Evolutionary conservation across 148 eudicot species (phyloP).

Genomic region (Rheum nobile): DNA sequence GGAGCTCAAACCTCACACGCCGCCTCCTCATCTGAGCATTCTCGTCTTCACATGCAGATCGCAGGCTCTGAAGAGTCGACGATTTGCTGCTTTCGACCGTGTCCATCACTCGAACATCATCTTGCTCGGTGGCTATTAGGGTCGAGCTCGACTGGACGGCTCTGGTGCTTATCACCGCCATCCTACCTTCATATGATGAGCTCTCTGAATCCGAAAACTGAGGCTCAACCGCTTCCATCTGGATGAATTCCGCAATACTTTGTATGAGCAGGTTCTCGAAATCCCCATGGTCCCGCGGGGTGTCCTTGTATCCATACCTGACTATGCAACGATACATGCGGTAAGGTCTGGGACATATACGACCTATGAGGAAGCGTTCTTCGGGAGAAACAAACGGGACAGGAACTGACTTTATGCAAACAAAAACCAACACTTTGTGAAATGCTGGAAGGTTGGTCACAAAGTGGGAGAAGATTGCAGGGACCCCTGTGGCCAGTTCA

Average conservation of each 20-base stretch:
- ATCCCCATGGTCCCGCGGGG: conserved; percentile 65
- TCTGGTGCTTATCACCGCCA: conserved; percentile 80
- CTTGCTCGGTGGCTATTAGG: conserved; percentile 37
- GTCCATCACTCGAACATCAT: conserved; percentile 19
- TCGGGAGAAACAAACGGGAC: conserved; percentile 78
- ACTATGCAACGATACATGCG: conserved; percentile 92
- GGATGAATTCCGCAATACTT: conserved; percentile 86
- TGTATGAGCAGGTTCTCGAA: conserved; percentile 72
- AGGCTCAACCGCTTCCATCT: conserved; percentile 84
- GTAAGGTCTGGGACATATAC: conserved; percentile 84
- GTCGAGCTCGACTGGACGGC: conserved; percentile 24
- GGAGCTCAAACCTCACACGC: conserved; percentile 51
- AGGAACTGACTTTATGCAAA: conserved; percentile 79
- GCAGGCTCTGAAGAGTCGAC: conserved; percentile 55
- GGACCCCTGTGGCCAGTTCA: conserved; percentile 85
- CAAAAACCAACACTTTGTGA: conserved; percentile 71
- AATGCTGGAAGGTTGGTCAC: conserved; percentile 95
- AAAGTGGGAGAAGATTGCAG: conserved; percentile 87
- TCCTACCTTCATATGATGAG: conserved; percentile 69
- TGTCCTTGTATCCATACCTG: conserved; percentile 81
- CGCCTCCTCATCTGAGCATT: conserved; percentile 40
- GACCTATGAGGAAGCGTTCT: conserved; percentile 84
- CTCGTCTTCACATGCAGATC: conserved; percentile 70
- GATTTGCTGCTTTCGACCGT: conserved; percentile 52
- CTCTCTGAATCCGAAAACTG: conserved; percentile 44